Conservation (phyloP, 306 rosid genomes). For the Castanospermum australe region DNA sequence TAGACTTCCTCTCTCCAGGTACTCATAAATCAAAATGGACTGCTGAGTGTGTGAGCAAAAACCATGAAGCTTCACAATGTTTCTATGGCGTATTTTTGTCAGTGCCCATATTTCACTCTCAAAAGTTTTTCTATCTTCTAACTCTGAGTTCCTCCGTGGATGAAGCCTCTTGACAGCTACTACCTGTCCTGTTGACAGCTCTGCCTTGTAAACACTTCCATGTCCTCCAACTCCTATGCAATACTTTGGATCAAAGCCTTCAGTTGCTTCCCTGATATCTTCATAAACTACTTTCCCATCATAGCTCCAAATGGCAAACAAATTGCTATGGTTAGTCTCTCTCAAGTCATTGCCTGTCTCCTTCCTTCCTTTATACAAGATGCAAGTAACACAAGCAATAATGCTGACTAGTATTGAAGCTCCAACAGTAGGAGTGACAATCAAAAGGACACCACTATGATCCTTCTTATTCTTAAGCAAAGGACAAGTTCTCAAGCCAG, state of each 20-base stretch:
- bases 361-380: not conserved
- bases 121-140: not conserved
- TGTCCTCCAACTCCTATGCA: constrained; percentile 40
- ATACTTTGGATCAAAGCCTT: constrained; percentile 21
- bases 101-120: not conserved
- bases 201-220: constrained; percentile 41
- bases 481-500: not conserved
- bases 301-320: constrained; percentile 17
- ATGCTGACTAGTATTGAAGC: not conserved
- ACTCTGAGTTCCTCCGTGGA: not conserved
- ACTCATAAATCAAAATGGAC: not conserved
- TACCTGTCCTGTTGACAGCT: constrained; percentile 20
- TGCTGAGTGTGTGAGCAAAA: not conserved
- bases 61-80: not conserved
- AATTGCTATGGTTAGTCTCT: not conserved
- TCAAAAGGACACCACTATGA: not conserved
- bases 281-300: constrained; percentile 29
- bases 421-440: not conserved
- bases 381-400: not conserved
- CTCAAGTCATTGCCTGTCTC: not conserved
- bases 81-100: not conserved
- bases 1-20: constrained; percentile 43
- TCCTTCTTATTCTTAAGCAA: not conserved
- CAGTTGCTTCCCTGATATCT: constrained; percentile 41
- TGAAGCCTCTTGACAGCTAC: constrained; percentile 48